These are phyloP conservation scores for Coemansia sp. DNA, from an alignment of 192 early-diverging fungal species.

Conservation along the genomic window DNA sequence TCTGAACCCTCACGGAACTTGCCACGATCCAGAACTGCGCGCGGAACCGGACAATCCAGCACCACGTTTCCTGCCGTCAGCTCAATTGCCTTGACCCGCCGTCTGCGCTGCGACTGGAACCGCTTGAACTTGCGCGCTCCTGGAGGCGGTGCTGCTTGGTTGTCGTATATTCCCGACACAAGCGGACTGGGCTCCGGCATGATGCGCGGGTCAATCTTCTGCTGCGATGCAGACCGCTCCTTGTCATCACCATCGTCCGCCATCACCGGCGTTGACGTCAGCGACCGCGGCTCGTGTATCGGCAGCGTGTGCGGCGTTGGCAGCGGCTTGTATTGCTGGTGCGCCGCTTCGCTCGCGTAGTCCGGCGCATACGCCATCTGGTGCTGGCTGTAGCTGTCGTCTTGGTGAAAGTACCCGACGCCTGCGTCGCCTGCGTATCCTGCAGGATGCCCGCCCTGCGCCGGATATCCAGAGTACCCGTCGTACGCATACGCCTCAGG, in stretches of 20 bases:
- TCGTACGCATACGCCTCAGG: slow-evolving; percentile 30
- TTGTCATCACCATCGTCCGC: slow-evolving; percentile 30
- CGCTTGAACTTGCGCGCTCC: slow-evolving; percentile 48
- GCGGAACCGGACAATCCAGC: slow-evolving; percentile 71
- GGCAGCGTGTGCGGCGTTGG: slow-evolving; percentile 41
- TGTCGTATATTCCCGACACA: slow-evolving; percentile 47
- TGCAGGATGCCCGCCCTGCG: slow-evolving; percentile 8
- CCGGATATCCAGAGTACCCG: slow-evolving; percentile 28
- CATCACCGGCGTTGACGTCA: slow-evolving; percentile 38
- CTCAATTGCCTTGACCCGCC: slow-evolving; percentile 58
- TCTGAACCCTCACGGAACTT: slow-evolving; percentile 65
- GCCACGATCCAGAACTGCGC: slow-evolving; percentile 56
- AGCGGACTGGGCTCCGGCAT: slow-evolving; percentile 46
- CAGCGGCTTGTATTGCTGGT: slow-evolving; percentile 44
- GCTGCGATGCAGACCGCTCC: background rate
- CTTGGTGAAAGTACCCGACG: slow-evolving; percentile 50
- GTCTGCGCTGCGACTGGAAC: slow-evolving; percentile 54
- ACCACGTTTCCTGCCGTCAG: slow-evolving; percentile 72
- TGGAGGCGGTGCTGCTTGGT: slow-evolving; percentile 44
- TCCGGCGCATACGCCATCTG: slow-evolving; percentile 24
- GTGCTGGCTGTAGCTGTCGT: slow-evolving; percentile 32
- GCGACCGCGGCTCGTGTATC: slow-evolving; percentile 45
- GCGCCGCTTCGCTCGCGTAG: slow-evolving; percentile 14
- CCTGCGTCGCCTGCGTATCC: slow-evolving; percentile 29
- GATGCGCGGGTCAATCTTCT: slow-evolving; percentile 49